Percentiles rank a stretch among this genome's conserved stretches.
phyloP scores from a whole-genome alignment of 179 eudicot species.

The Silene noctiflora region DNA sequence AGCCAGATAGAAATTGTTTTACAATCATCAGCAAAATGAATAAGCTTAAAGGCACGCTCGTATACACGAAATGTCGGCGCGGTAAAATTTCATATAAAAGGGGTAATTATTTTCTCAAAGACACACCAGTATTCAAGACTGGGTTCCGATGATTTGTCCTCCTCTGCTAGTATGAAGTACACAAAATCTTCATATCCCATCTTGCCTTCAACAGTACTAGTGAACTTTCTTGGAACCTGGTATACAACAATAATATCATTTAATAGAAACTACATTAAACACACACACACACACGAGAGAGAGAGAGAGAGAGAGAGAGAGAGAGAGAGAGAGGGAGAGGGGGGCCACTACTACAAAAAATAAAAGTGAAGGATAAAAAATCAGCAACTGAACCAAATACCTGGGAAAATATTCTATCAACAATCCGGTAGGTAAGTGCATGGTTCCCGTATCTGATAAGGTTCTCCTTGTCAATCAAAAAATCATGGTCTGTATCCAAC shows the following conservation, averaged over 20 bases:
- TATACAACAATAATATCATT: neutral
- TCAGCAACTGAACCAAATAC: conserved; percentile 30
- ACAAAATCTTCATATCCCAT: conserved; percentile 99
- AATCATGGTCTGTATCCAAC: conserved; percentile 95
- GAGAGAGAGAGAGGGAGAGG: neutral
- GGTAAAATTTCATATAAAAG: neutral
- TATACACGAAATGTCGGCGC: neutral
- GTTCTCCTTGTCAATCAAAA: conserved; percentile 93
- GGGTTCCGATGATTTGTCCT: conserved; percentile 96
- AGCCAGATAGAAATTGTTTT: neutral
- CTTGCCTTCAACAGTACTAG: conserved; percentile 90
- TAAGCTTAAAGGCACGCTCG: neutral
- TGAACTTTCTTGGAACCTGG: conserved; percentile 87
- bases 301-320: neutral
- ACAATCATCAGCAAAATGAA: neutral
- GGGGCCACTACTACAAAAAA: neutral
- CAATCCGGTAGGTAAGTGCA: conserved; percentile 94
- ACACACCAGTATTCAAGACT: conserved; percentile 92
- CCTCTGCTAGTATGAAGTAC: conserved; percentile 93
- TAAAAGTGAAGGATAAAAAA: neutral
- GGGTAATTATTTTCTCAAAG: neutral
- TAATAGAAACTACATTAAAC: neutral
- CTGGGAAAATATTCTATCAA: conserved; percentile 95
- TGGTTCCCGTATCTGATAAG: conserved; percentile 96
- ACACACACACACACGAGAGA: neutral